Base-by-base conservation (phyloP, 2,329 filamentous ascomycete species). In the Myotisia sp. region DNA sequence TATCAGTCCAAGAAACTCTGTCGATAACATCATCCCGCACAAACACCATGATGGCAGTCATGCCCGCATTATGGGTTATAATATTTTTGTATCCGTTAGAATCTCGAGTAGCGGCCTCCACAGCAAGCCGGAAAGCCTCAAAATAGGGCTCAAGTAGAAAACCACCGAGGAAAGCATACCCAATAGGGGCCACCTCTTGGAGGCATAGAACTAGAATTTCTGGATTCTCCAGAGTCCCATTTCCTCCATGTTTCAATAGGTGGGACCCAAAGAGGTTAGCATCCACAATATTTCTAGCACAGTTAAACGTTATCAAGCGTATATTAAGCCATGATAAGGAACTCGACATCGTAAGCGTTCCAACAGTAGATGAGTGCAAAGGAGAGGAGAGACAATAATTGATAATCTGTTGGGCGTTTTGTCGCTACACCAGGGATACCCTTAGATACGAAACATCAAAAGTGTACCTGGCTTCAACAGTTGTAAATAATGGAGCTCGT, bases 1-100 rank as follows among this genome's bases (percentile, higher is more conserved):
- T 76, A 43, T 83, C 71, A n/a, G 90, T 62, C 47, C 71, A 64
- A 34, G 63, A 61, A 33, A 94, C 63, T 16, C 68, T 64, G 6
- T 67, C 56, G 0, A 70, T 64, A 26, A 71, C 48, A 27, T 67
- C 60, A 2, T 77, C 67, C 37, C 74, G 74, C 13, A 77, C 79
- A 53, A 93, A 93, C 12, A 94, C 68, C 66, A 95, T 73, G 33
- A 95, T 71, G 16, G 71, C 85, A 0, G 86, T 95, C 76, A 94
- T 84, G 44, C 90, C 87, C 31, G 86, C 70, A 54, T 90, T 85
- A 29, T 75, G 71, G 14, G 72, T 69, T 30, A 74, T 64, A 17
- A 93, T 60, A 36, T 82, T 72, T 24, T 74, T 72, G 54, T 92
- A 93, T 12, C 67, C 63, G 20, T 56, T 53, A 39, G 56, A 46